Conservation (phyloP, 1,139 yeast species). For the Saccharomycopsis hybrid region DNA sequence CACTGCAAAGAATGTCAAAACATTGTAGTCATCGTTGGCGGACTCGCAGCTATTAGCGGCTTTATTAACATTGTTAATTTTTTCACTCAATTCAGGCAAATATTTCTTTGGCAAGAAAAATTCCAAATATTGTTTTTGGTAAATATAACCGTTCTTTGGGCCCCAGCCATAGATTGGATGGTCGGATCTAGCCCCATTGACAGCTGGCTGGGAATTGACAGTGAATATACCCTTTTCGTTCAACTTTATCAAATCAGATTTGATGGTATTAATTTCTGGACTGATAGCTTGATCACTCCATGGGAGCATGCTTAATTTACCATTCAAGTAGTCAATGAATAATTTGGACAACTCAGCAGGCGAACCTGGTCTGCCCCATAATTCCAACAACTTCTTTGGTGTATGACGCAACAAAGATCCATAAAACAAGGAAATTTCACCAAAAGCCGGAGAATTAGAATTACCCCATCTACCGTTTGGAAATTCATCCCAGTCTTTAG, state of each 20-base stretch:
- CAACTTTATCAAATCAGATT: slow-evolving; percentile 50
- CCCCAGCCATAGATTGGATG: slow-evolving; percentile 92
- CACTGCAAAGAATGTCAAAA: slow-evolving; percentile 76
- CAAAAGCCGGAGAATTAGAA: slow-evolving; percentile 88
- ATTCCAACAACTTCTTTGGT: slow-evolving; percentile 66
- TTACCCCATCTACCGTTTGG: slow-evolving; percentile 97
- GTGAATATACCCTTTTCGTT: slow-evolving; percentile 69
- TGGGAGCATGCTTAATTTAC: slow-evolving; percentile 71
- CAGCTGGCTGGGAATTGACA: slow-evolving; percentile 91
- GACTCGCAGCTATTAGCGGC: slow-evolving; percentile 23
- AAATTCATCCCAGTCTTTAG: slow-evolving; percentile 92
- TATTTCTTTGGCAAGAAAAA: slow-evolving; percentile 61
- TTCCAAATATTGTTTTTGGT: slow-evolving; percentile 89
- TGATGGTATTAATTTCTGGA: slow-evolving; percentile 64
- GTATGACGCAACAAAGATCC: slow-evolving; percentile 73
- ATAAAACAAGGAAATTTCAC: slow-evolving; percentile 76
- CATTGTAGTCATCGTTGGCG: slow-evolving; percentile 38
- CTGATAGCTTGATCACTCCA: slow-evolving; percentile 94
- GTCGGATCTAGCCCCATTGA: slow-evolving; percentile 69
- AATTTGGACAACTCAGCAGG: slow-evolving; percentile 54
- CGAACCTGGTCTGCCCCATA: slow-evolving; percentile 79
- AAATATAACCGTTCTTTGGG: slow-evolving; percentile 84
- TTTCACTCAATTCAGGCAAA: slow-evolving; percentile 36
- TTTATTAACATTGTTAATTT: slow-evolving; percentile 33
- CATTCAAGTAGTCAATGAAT: slow-evolving; percentile 59